Evolutionary conservation across 2,329 filamentous ascomycete species (phyloP).

Genomic region (Hypoxylon sp.): DNA sequence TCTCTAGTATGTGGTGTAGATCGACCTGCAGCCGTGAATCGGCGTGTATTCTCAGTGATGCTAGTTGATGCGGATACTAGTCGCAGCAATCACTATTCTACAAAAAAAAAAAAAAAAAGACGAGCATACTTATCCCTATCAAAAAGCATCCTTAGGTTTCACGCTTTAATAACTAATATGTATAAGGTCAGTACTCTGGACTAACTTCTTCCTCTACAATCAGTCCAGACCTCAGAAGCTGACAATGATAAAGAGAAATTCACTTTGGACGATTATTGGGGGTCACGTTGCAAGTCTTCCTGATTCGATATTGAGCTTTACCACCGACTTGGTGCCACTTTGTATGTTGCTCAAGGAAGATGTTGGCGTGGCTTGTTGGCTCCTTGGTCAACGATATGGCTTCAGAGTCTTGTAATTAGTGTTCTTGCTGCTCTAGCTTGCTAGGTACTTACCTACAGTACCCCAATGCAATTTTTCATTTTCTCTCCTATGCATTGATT

Average conservation of each 20-base stretch:
- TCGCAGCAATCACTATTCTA: not conserved
- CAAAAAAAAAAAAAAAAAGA: not conserved
- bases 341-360: constrained; percentile 19
- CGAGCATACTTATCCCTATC: not conserved
- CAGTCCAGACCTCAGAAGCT: not conserved
- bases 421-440: not conserved
- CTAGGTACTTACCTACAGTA: not conserved
- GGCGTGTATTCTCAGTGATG: constrained; percentile 10
- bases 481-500: not conserved
- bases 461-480: not conserved
- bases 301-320: constrained; percentile 1
- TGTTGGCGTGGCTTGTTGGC: constrained; percentile 3
- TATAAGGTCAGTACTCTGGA: constrained; percentile 1
- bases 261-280: not conserved
- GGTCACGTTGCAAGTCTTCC: not conserved
- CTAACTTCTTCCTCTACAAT: not conserved
- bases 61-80: not conserved
- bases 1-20: not conserved
- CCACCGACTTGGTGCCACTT: not conserved
- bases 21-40: not conserved
- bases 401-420: constrained; percentile 8
- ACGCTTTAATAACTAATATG: not conserved
- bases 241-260: constrained; percentile 6
- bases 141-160: constrained; percentile 1
- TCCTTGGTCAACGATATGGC: constrained; percentile 1